A percentile compares a stretch with the other conserved stretches of the same genome.
Conservation (phyloP, 1,139 yeast genomes). For the Saccharomyces hybrid region DNA sequence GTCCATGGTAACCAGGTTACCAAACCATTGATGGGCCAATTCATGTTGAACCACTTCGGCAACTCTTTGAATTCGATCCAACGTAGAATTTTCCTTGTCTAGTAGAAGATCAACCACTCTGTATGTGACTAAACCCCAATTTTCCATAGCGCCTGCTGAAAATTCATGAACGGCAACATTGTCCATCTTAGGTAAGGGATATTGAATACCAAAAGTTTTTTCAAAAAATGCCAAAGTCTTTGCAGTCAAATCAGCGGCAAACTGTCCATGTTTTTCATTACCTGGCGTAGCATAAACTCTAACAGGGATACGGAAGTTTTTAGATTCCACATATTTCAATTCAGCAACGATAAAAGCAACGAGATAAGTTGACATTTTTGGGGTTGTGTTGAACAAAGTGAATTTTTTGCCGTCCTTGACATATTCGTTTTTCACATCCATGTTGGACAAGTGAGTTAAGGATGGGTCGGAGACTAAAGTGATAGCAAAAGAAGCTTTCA, state of each 20-base stretch:
- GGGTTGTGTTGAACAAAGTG: conserved; percentile 53
- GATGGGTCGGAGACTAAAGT: conserved; percentile 48
- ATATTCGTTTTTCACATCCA: conserved; percentile 47
- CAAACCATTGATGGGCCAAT: conserved; percentile 92
- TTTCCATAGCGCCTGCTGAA: conserved; percentile 88
- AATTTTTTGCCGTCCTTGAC: conserved; percentile 47
- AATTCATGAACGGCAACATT: conserved; percentile 77
- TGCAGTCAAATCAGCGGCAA: conserved; percentile 67
- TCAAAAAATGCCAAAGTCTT: conserved; percentile 70
- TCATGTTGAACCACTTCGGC: conserved; percentile 88
- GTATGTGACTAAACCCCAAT: conserved; percentile 81
- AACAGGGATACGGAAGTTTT: conserved; percentile 64
- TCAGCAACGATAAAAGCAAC: conserved; percentile 83
- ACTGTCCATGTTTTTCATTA: conserved; percentile 53
- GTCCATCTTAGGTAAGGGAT: conserved; percentile 78
- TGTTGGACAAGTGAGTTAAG: conserved; percentile 66
- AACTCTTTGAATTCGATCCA: conserved; percentile 65
- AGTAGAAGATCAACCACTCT: conserved; percentile 68
- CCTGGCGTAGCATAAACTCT: conserved; percentile 79
- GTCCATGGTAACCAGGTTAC: conserved; percentile 84
- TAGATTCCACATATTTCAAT: conserved; percentile 60
- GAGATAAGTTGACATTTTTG: conserved; percentile 71
- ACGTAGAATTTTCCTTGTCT: conserved; percentile 59
- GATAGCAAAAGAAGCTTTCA: conserved; percentile 65
- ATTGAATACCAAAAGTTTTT: conserved; percentile 58